Evolutionary conservation across 1,284 basidiomycete genomes (phyloP), one percentile per base, ranked within the genome.

Genomic region (Hemileia vastatrix): DNA sequence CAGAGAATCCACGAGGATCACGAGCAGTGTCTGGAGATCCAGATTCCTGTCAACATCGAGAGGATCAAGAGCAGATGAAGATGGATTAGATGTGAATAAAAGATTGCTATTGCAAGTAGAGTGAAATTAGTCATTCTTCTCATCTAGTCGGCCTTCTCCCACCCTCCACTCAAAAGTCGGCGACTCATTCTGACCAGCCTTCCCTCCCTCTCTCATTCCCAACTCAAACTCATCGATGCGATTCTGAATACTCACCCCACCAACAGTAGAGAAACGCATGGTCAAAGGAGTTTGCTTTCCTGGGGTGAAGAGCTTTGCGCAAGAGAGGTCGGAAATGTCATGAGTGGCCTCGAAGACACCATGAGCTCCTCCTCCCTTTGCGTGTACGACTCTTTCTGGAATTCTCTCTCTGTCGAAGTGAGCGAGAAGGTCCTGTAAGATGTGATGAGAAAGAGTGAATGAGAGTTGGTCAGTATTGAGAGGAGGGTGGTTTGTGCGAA

Each of bases 371-470:
- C 86, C 85, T 66, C 85, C 89, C 76, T 88, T 89, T 65, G 88
- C 87, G 72, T 89, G 88, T 62, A 90, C 85, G 82, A 86, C 70
- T 49, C 54, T 31, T 67, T 47, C 56, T 31, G 60, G 92, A 74
- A 96, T 92, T 77, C 91, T 86, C 80, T 95, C 92, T 62, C 89
- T 84, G 78, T 89, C 88, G 72, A 93, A 92, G 81, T 93, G 90
- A 45, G 88, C 85, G 67, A 95, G 82, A 61, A 88, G 80, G 78
- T 93, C 88, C 74, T 90, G 85, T 23, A 64, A 55, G 58, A 56
- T 49, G 19, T 19, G 18, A 49, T 27, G 33, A 36, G 6, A 11
- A 36, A 6, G 33, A 36, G 11, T 36, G 33, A 36, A 36, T 6
- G 33, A 5, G 33, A 36, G 11, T 5, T 6, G 33, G 6, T 11